Conservation (phyloP, 2,329 filamentous ascomycete genomes). For the Colletotrichum cuscutae region DNA sequence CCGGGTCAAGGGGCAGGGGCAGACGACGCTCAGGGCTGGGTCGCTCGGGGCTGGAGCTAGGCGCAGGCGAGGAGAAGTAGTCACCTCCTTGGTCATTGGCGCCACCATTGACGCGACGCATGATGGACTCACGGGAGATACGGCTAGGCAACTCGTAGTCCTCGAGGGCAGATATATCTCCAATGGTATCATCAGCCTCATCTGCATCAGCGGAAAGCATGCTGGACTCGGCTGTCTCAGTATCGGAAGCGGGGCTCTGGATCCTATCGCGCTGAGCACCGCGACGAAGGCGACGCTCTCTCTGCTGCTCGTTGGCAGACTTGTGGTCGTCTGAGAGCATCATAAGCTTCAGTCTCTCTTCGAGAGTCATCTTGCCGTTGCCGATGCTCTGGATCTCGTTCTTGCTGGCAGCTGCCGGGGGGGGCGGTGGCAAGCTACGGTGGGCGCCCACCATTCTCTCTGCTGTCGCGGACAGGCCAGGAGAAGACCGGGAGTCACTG, state of each 20-base stretch:
- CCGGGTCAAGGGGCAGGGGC: constrained; percentile 77
- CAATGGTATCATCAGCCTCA: constrained; percentile 69
- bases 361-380: constrained; percentile 81
- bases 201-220: constrained; percentile 46
- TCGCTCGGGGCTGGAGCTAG: constrained; percentile 68
- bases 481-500: constrained; percentile 65
- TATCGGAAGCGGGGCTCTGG: constrained; percentile 55
- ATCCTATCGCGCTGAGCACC: constrained; percentile 63
- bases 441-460: constrained; percentile 76
- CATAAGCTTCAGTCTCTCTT: constrained; percentile 89
- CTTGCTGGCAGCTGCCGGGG: constrained; percentile 76
- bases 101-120: constrained; percentile 83
- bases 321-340: constrained; percentile 80
- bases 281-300: constrained; percentile 75
- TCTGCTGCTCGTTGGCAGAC: constrained; percentile 71
- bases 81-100: constrained; percentile 65
- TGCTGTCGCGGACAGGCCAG: constrained; percentile 74
- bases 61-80: constrained; percentile 71
- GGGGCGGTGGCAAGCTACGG: constrained; percentile 78
- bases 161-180: constrained; percentile 68
- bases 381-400: constrained; percentile 82
- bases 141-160: constrained; percentile 77
- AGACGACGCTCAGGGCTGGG: constrained; percentile 54
- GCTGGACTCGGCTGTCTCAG: constrained; percentile 44
- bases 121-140: constrained; percentile 93